Evolutionary conservation across 176 grass and related monocot genomes (phyloP).

Genomic region (Oryza meyeriana): DNA sequence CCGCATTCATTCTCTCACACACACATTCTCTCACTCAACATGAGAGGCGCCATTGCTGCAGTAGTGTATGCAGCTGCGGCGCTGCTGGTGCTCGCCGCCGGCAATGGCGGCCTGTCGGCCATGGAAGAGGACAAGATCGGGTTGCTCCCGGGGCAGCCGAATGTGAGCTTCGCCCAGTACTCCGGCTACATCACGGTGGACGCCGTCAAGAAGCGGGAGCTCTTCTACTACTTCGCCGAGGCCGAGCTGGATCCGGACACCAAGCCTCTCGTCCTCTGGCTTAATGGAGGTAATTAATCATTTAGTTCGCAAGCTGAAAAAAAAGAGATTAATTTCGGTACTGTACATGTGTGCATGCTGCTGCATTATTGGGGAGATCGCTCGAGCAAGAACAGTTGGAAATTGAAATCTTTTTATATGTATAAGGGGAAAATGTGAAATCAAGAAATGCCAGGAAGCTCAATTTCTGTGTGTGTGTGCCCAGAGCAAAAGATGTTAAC

Average conservation of each 20-base stretch:
- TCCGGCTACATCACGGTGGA: slow-evolving; percentile 87
- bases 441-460: not conserved
- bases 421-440: not conserved
- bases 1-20: not conserved
- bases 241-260: slow-evolving; percentile 72
- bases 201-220: slow-evolving; percentile 49
- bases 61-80: slow-evolving; percentile 13
- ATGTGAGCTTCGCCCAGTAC: slow-evolving; percentile 77
- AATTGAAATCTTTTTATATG: not conserved
- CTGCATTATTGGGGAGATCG: slow-evolving; percentile 23
- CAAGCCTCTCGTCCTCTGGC: slow-evolving; percentile 95
- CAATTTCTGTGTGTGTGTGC: slow-evolving; percentile 17
- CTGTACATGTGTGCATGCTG: slow-evolving; percentile 15
- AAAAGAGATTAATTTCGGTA: not conserved
- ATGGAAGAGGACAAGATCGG: slow-evolving; percentile 54
- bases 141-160: slow-evolving; percentile 72
- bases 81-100: slow-evolving; percentile 14
- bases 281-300: slow-evolving; percentile 99
- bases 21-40: not conserved
- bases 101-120: not conserved
- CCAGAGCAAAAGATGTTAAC: not conserved
- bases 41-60: slow-evolving; percentile 24
- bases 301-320: not conserved
- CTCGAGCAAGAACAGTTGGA: not conserved
- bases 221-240: slow-evolving; percentile 98